Conservation (phyloP, 2,329 filamentous ascomycete genomes). For the Aspergillus japonicus region DNA sequence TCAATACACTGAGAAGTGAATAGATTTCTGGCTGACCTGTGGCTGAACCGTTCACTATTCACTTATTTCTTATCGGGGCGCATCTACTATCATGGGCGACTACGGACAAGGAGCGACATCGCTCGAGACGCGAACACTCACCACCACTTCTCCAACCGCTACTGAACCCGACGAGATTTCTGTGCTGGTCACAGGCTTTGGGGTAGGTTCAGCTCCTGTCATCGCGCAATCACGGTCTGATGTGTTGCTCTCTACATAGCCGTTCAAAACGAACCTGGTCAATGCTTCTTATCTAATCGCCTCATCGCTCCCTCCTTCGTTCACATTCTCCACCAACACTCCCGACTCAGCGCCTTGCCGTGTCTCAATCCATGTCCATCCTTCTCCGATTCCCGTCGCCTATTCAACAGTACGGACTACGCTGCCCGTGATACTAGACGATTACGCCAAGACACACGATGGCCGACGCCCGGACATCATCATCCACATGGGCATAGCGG, state of each 20-base stretch:
- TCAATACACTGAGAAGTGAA: too few species aligned
- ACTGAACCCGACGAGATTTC: slow-evolving; percentile 26
- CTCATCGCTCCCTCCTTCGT: slow-evolving; percentile 62
- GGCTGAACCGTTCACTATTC: not conserved
- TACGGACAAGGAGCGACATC: slow-evolving; percentile 20
- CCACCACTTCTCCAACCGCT: slow-evolving; percentile 12
- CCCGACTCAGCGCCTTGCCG: slow-evolving; percentile 26
- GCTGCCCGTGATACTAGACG: slow-evolving; percentile 62
- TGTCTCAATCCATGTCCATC: slow-evolving; percentile 53
- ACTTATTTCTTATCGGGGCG: not conserved
- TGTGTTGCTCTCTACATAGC: slow-evolving; percentile 47
- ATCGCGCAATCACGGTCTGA: not conserved
- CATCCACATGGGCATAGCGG: slow-evolving; percentile 79
- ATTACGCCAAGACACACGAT: slow-evolving; percentile 41
- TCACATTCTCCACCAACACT: slow-evolving; percentile 47
- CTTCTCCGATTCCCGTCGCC: slow-evolving; percentile 66
- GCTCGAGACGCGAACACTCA: slow-evolving; percentile 10
- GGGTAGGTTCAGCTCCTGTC: slow-evolving; percentile 21
- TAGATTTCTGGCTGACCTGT: too few species aligned
- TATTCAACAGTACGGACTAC: slow-evolving; percentile 65
- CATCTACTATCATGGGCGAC: slow-evolving; percentile 29
- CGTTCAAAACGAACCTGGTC: slow-evolving; percentile 70
- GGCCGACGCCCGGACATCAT: slow-evolving; percentile 59
- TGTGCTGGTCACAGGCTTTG: slow-evolving; percentile 21
- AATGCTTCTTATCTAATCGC: slow-evolving; percentile 85